These are phyloP conservation scores for Dinochytrium kinnereticum DNA, from an alignment of 371 early-diverging fungal genomes.

Conservation along the genomic window DNA sequence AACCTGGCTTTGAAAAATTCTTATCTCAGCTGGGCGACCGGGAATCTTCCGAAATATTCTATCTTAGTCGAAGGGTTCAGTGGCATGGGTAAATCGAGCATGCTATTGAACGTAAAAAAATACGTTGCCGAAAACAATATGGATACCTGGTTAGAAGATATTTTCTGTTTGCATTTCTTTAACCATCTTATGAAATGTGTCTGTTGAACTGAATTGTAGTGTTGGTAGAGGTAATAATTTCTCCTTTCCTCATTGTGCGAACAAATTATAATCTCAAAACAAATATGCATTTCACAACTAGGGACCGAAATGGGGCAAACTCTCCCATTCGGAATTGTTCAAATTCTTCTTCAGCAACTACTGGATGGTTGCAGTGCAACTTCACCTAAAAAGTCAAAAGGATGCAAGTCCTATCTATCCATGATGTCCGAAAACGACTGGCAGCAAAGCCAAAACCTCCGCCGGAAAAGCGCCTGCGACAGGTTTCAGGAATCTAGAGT, in stretches of 20 bases:
- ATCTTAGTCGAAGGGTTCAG: not conserved
- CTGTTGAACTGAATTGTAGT: too few species aligned
- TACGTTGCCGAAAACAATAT: not conserved
- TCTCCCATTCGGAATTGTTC: not conserved
- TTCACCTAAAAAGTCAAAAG: not conserved
- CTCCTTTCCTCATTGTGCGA: not conserved
- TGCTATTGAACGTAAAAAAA: not conserved
- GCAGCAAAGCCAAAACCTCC: not conserved
- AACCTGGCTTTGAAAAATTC: not conserved
- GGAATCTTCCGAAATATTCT: not conserved
- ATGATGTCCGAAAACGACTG: not conserved
- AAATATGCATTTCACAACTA: not conserved
- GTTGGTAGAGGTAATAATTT: not conserved
- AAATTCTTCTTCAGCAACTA: not conserved
- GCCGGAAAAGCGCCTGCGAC: not conserved
- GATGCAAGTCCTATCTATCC: not conserved
- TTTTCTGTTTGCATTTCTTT: not conserved
- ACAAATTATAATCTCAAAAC: not conserved
- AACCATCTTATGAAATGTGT: too few species aligned
- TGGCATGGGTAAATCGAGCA: conserved; percentile 14
- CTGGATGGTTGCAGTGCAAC: not conserved
- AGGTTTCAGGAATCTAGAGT: not conserved
- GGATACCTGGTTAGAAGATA: not conserved
- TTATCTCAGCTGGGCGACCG: not conserved
- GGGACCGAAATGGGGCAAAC: not conserved